Evolutionary conservation across 1,284 basidiomycete genomes (phyloP), one percentile per base, ranked within the genome.

Genomic region (Sphaerobolus stellatus): DNA sequence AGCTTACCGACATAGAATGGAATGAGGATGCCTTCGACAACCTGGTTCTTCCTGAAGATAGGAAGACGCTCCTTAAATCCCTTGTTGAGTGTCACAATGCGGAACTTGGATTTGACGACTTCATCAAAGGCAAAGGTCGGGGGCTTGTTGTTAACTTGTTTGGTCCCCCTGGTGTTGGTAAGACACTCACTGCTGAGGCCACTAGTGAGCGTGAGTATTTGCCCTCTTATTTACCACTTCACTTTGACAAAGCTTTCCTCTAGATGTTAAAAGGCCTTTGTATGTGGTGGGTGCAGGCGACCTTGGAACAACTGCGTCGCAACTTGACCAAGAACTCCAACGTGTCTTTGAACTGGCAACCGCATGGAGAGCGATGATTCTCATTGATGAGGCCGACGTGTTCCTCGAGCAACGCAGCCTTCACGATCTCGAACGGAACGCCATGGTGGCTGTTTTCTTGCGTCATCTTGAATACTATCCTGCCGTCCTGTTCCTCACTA

Each of bases 361-460:
- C 11, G 71, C 75, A 22, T 86, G 83, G 83, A 82, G 82, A 57
- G 82, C 82, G 0, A 81, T 84, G 47, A 77, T 84, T 0, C 71
- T 84, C 44, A 83, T 86, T 54, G 83, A 84, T 59, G 83, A 86
- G 67, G 79, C 79, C 6, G 80, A 79, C 62, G 70, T 84, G 2
- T 86, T 84, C 75, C 73, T 86, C n/a, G 82, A 86, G 61, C 75
- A 79, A 63, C 78, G 82, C n/a, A 81, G 81, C 2, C 63, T 83
- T 46, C 80, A 83, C 58, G 81, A 84, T 59, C 65, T 84, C 8
- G 73, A 79, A 61, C 75, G 82, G 13, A 86, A 85, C 60, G 82
- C 82, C 3, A 81, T 86, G 76, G 82, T 85, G 11, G 81, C 82
- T 3, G 80, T 83, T 16, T 84, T 84, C 55, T 69, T 83, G 38